phyloP scores from a whole-genome alignment of 345 rosid genomes.

The Salix exigua region DNA sequence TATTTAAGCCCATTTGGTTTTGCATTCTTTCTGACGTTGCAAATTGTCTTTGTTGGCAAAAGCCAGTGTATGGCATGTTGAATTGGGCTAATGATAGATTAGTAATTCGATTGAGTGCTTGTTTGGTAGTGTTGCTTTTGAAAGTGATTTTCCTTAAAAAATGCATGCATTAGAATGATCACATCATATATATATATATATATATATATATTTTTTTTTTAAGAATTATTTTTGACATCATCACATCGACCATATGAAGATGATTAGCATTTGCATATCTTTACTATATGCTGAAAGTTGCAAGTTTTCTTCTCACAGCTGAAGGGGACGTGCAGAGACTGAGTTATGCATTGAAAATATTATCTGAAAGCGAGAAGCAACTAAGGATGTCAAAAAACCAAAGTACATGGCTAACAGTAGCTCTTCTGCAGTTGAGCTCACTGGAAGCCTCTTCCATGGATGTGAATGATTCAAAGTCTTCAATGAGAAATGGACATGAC shows the following conservation, averaged over 20 bases:
- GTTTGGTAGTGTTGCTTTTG: too few relatives aligned
- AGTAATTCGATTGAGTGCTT: not conserved
- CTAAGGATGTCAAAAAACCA: slow-evolving; percentile 85
- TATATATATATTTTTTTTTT: too few relatives aligned
- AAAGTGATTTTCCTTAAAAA: too few relatives aligned
- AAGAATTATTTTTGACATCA: too few relatives aligned
- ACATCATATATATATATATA: too few relatives aligned
- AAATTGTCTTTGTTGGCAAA: not conserved
- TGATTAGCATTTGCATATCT: not conserved
- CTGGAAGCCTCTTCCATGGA: slow-evolving; percentile 47
- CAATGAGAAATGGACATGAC: slow-evolving; percentile 41
- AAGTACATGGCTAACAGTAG: slow-evolving; percentile 95
- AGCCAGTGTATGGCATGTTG: not conserved
- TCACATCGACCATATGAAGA: not conserved
- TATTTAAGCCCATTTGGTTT: not conserved
- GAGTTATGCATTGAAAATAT: slow-evolving; percentile 73
- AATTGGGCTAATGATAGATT: not conserved
- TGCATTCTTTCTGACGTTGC: not conserved
- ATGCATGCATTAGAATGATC: too few relatives aligned
- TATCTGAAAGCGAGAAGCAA: slow-evolving; percentile 92
- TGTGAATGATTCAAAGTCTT: slow-evolving; percentile 38
- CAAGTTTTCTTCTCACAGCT: slow-evolving; percentile 39
- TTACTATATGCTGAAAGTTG: not conserved
- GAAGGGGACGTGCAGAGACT: slow-evolving; percentile 71
- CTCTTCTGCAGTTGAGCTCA: slow-evolving; percentile 79